Percentiles rank a stretch among this genome's conserved stretches.
Conservation (phyloP, 208 protist genomes). For the Eutreptiella sp. region DNA sequence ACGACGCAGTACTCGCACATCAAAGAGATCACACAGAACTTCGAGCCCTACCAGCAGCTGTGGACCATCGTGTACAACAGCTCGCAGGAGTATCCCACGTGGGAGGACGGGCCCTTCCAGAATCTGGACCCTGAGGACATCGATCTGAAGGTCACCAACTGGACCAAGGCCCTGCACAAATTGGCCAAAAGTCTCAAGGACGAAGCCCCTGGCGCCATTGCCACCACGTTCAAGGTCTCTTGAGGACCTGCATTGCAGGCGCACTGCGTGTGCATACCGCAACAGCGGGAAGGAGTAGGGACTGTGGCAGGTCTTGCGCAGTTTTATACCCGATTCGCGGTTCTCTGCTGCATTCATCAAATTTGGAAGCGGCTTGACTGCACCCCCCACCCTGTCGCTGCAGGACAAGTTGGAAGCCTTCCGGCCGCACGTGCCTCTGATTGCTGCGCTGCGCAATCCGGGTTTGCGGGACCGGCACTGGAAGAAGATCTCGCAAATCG, state of each 20-base stretch:
- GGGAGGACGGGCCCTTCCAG: conserved; percentile 74
- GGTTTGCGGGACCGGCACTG: conserved; percentile 87
- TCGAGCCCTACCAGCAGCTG: conserved; percentile 76
- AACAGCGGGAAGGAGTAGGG: too few species aligned
- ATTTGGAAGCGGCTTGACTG: too few species aligned
- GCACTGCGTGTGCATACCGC: too few species aligned
- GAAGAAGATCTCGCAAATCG: conserved; percentile 72
- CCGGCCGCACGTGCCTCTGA: conserved; percentile 78
- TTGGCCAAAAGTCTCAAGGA: conserved; percentile 76
- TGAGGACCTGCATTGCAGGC: too few species aligned
- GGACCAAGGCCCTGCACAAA: conserved; percentile 64
- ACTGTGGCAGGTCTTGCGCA: too few species aligned
- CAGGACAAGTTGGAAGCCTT: conserved; percentile 82
- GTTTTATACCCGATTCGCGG: too few species aligned
- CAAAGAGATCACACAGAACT: conserved; percentile 67
- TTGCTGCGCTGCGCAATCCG: conserved; percentile 78
- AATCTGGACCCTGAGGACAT: conserved; percentile 64
- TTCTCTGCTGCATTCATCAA: too few species aligned
- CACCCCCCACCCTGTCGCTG: too few species aligned
- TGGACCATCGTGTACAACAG: conserved; percentile 78
- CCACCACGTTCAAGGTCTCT: too few species aligned
- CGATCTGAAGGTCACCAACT: conserved; percentile 70
- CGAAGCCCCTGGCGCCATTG: conserved; percentile 62
- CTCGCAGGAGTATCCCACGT: conserved; percentile 68
- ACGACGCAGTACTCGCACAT: conserved; percentile 76